A percentile compares a stretch with the other conserved stretches of the same genome.
phyloP scores from a whole-genome alignment of 805 yeast species.

The Phaffomyces opuntiae region DNA sequence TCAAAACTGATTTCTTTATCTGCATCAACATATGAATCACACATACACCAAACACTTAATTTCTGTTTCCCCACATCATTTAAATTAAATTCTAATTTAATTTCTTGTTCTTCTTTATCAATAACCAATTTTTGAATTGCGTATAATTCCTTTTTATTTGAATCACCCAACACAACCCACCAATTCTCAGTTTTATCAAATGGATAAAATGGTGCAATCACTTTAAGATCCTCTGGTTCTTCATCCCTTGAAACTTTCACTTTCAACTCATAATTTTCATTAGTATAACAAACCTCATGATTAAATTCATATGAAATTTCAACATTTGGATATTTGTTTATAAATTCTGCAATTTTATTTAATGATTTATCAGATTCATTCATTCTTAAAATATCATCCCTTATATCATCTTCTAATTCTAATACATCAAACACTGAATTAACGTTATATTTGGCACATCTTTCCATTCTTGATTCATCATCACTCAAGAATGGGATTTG shows the following conservation, averaged over 20 bases:
- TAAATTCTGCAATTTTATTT: slow-evolving; percentile 73
- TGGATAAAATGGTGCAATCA: slow-evolving; percentile 56
- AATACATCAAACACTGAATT: slow-evolving; percentile 77
- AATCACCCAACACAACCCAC: slow-evolving; percentile 87
- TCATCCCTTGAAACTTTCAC: slow-evolving; percentile 65
- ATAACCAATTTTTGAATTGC: slow-evolving; percentile 65
- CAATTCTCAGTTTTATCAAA: slow-evolving; percentile 56
- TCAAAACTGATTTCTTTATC: slow-evolving; percentile 71
- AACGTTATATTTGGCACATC: slow-evolving; percentile 50
- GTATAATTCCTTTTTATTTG: slow-evolving; percentile 49
- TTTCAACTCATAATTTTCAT: slow-evolving; percentile 40
- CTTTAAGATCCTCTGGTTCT: slow-evolving; percentile 60
- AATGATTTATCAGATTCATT: slow-evolving; percentile 36
- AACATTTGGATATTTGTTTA: slow-evolving; percentile 82
- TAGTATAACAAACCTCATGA: slow-evolving; percentile 34
- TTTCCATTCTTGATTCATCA: slow-evolving; percentile 36
- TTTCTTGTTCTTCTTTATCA: slow-evolving; percentile 42
- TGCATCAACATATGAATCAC: slow-evolving; percentile 90
- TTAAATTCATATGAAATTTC: slow-evolving; percentile 56
- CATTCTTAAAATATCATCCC: slow-evolving; percentile 55
- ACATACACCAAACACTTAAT: slow-evolving; percentile 74
- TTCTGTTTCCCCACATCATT: slow-evolving; percentile 55
- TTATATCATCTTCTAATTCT: slow-evolving; percentile 62
- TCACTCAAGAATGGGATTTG: slow-evolving; percentile 68
- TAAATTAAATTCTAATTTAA: slow-evolving; percentile 48